Evolutionary conservation across 1,284 basidiomycete species (phyloP).

Genomic region (Trichosporon inkin): DNA sequence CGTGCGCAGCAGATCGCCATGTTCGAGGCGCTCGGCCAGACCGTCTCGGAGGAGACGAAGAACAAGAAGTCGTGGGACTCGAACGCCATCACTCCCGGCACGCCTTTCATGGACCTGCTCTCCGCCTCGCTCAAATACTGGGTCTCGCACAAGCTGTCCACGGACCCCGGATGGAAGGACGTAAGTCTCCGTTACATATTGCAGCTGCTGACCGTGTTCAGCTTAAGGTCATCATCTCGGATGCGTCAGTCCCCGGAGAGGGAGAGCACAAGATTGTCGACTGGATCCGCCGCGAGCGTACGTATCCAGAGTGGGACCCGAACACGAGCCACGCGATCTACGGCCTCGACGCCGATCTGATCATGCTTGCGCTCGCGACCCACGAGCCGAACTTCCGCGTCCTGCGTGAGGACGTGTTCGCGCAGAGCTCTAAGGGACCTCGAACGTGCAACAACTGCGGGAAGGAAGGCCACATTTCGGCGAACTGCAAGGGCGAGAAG

Average conservation of each 20-base stretch:
- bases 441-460: constrained; percentile 81
- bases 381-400: constrained; percentile 98
- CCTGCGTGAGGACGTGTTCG: constrained; percentile 95
- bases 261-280: constrained; percentile 99
- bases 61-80: constrained; percentile 91
- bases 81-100: constrained; percentile 95
- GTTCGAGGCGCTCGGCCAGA: constrained; percentile 94
- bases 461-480: constrained; percentile 88
- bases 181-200: constrained; percentile 52
- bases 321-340: constrained; percentile 98
- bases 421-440: constrained; percentile 67
- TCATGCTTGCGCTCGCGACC: constrained; percentile 96
- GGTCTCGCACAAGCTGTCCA: constrained; percentile 92
- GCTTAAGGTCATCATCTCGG: constrained; percentile 95
- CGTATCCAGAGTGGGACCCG: constrained; percentile 81
- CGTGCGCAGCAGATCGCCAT: constrained; percentile 71
- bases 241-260: constrained; percentile 94
- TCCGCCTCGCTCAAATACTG: constrained; percentile 88
- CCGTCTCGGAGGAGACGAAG: constrained; percentile 76
- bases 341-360: constrained; percentile 96
- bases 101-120: constrained; percentile 95
- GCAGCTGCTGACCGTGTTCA: constrained; percentile 37
- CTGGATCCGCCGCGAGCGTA: constrained; percentile 85
- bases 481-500: constrained; percentile 69
- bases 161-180: constrained; percentile 91